Percentiles rank a stretch among this genome's conserved stretches.
Evolutionary conservation across 352 stramenopile species (phyloP).

Genomic region (Globisporangium cylindrosporum): DNA sequence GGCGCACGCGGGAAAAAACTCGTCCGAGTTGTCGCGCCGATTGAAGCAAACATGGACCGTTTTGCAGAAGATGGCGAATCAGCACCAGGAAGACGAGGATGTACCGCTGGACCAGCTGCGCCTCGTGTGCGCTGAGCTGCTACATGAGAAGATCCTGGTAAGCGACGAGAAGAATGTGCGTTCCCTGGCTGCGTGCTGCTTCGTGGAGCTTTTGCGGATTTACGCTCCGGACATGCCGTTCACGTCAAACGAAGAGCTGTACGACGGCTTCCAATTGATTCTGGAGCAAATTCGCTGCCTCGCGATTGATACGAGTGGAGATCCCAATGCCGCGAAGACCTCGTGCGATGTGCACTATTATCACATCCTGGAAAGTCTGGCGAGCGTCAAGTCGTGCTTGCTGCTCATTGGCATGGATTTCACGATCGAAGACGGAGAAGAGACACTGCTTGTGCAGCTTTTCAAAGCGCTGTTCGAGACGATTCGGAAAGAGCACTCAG

Average conservation of each 20-base stretch:
- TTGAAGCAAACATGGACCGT: slow-evolving; percentile 52
- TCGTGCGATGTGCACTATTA: slow-evolving; percentile 38
- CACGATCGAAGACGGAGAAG: slow-evolving; percentile 34
- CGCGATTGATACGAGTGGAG: slow-evolving; percentile 13
- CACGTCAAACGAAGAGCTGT: slow-evolving; percentile 58
- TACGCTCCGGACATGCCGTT: slow-evolving; percentile 67
- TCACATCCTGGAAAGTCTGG: slow-evolving; percentile 71
- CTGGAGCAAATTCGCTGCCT: slow-evolving; percentile 53
- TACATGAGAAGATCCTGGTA: slow-evolving; percentile 48
- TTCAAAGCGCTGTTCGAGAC: slow-evolving; percentile 69
- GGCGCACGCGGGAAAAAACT: slow-evolving; percentile 25
- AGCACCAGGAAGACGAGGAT: slow-evolving; percentile 42
- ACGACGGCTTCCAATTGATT: slow-evolving; percentile 71
- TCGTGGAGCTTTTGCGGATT: slow-evolving; percentile 70
- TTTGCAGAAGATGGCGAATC: slow-evolving; percentile 39
- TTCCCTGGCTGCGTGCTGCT: slow-evolving; percentile 63
- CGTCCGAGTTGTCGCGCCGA: slow-evolving; percentile 40
- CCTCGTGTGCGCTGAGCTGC: slow-evolving; percentile 50
- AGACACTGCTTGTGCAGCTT: slow-evolving; percentile 63
- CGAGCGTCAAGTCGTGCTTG: slow-evolving; percentile 52
- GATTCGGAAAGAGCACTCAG: slow-evolving; percentile 53
- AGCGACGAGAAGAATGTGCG: slow-evolving; percentile 51
- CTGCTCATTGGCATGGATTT: slow-evolving; percentile 56
- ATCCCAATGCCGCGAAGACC: slow-evolving; percentile 16
- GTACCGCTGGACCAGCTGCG: slow-evolving; percentile 32